Conservation (phyloP, 2,329 filamentous ascomycete species). For the Claviceps arundinis region DNA sequence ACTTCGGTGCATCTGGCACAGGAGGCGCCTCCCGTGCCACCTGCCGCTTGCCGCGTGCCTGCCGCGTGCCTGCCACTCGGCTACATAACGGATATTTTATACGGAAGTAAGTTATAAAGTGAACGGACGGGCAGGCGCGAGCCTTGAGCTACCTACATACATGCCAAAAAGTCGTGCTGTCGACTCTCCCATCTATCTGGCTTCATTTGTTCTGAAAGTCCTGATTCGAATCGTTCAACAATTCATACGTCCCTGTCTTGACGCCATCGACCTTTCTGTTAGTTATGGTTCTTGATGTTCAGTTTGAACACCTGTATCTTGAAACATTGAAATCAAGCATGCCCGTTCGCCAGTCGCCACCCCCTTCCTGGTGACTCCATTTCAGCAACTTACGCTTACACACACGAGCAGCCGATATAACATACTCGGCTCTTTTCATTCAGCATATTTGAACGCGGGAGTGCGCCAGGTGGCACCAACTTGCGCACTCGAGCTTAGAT, state of each 20-base stretch:
- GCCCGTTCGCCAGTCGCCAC: neutral
- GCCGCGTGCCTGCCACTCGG: neutral
- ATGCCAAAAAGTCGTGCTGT: neutral
- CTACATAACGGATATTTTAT: neutral
- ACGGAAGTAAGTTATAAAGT: neutral
- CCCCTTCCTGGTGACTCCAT: neutral
- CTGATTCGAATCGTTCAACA: neutral
- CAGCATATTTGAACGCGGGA: neutral
- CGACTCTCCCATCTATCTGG: neutral
- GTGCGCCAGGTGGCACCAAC: neutral
- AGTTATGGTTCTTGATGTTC: neutral
- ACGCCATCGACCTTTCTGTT: neutral
- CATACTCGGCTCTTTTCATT: neutral
- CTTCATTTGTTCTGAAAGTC: neutral
- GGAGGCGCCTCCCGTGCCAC: neutral
- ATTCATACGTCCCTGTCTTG: no score
- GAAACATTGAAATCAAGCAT: neutral
- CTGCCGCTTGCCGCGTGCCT: neutral
- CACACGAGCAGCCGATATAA: neutral
- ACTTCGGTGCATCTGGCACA: neutral
- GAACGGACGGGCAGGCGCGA: neutral
- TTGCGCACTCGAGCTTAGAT: neutral
- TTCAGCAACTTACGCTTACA: neutral
- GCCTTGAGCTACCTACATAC: neutral
- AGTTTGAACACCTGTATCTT: neutral